These are phyloP conservation scores for Coemansia reversa DNA, from an alignment of 192 early-diverging fungal species.

Conservation along the genomic window DNA sequence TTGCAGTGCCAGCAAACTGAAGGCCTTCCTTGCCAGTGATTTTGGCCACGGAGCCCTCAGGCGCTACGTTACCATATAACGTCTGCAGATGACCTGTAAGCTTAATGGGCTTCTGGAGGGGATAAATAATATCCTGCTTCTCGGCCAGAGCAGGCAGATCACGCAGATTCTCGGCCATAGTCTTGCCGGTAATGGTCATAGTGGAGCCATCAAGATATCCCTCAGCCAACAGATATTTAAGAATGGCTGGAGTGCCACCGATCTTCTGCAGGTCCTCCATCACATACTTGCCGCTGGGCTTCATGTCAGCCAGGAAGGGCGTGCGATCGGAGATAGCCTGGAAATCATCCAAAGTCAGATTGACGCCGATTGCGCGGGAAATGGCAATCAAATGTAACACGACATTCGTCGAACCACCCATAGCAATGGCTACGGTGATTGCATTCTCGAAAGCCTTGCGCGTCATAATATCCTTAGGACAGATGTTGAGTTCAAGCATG, in stretches of 20 bases:
- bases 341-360: constrained; percentile 92
- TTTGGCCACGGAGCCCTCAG: constrained; percentile 96
- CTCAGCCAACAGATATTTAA: constrained; percentile 90
- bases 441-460: constrained; percentile 94
- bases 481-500: constrained; percentile 89
- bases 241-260: constrained; percentile 92
- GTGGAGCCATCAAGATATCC: constrained; percentile 83
- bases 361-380: constrained; percentile 78
- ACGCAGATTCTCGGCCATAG: constrained; percentile 89
- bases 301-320: constrained; percentile 97
- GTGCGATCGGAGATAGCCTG: constrained; percentile 84
- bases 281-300: constrained; percentile 97
- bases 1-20: constrained; percentile 80
- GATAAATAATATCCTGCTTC: constrained; percentile 84
- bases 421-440: constrained; percentile 87
- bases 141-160: constrained; percentile 67
- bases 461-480: constrained; percentile 96
- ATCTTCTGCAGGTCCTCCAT: constrained; percentile 94
- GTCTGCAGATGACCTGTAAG: constrained; percentile 92
- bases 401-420: constrained; percentile 97
- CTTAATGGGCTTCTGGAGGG: constrained; percentile 88
- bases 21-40: constrained; percentile 99
- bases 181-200: constrained; percentile 97
- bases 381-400: constrained; percentile 94
- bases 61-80: constrained; percentile 90